Evolutionary conservation across 2,329 filamentous ascomycete species (phyloP).

Genomic region (Hypoxylon sp.): DNA sequence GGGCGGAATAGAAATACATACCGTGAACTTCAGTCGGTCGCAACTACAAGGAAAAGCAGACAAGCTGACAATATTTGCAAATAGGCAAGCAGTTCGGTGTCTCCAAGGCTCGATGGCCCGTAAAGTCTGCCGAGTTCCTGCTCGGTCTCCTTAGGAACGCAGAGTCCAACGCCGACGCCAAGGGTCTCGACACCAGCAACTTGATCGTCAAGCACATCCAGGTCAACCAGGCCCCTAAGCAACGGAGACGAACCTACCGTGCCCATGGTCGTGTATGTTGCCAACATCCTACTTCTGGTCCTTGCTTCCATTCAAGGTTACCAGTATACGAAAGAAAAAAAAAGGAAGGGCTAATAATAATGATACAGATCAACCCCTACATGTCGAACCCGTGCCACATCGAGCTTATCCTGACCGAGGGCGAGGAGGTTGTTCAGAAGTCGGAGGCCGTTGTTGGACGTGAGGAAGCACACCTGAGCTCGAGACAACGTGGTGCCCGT

Average conservation of each 20-base stretch:
- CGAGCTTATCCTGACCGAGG: conserved; percentile 99
- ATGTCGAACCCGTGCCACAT: conserved; percentile 99
- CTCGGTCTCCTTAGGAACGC: conserved; percentile 97
- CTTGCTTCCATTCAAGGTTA: not conserved
- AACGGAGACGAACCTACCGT: conserved; percentile 99
- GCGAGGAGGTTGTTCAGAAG: conserved; percentile 95
- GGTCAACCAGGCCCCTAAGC: conserved; percentile 99
- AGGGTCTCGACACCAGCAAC: conserved; percentile 97
- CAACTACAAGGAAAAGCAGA: conserved; percentile 2
- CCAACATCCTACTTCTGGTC: conserved; percentile 16
- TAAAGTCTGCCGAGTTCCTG: conserved; percentile 99
- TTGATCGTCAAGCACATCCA: conserved; percentile 99
- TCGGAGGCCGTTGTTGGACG: conserved; percentile 74
- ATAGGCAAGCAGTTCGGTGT: conserved; percentile 99
- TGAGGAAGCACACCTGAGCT: conserved; percentile 78
- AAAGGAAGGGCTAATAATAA: conserved; percentile 45
- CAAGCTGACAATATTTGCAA: conserved; percentile 39
- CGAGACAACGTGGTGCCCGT: conserved; percentile 87
- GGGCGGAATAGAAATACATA: conserved; percentile 17
- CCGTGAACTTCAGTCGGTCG: not conserved
- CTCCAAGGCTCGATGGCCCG: conserved; percentile 96
- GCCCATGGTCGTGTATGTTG: conserved; percentile 98
- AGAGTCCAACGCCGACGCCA: conserved; percentile 95
- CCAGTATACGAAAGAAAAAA: not conserved
- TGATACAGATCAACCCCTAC: conserved; percentile 94